Evolutionary conservation across 371 early-diverging fungal species (phyloP), one percentile per base, ranked within the genome.

Genomic region (Mucor sp.): DNA sequence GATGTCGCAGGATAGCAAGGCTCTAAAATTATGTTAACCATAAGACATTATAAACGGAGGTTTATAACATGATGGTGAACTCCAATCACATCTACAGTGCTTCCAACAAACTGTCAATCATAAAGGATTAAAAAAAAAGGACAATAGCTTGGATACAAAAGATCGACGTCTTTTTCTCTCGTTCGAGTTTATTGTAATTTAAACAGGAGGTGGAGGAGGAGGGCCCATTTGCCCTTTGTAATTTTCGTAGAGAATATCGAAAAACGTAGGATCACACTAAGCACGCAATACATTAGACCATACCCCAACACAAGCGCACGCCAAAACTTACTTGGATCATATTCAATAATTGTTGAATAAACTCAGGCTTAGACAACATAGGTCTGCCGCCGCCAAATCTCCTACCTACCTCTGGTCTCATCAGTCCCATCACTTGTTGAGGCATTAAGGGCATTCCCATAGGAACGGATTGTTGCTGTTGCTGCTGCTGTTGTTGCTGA

Each of bases 271-370:
- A 60, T 79, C 79, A 55, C 74, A 67, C 79, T 78, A 68, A 4
- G 12, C 37, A 53, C 25, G 48, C 60, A 58, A 23, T 15, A 39
- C 21, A 27, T 19, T 9, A 21, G 30, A 11, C 19, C 3, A 12
- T 9, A 27, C 11, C 6, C 1, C 25, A 25, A 6, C 14, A 58
- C 6, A 47, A 3, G 2, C n/a, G 60, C 2, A 55, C 9, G 17
- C 19, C 33, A 30, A 17, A 25, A 25, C 17, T 64, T 76, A 83
- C 83, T 72, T 83, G 80, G 4, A 84, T 71, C 58, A 81, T 74
- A 41, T 72, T 77, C 39, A 81, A 48, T 43, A 80, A 69, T 58
- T 84, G 84, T 33, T 81, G 84, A 62, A 84, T 84, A 62, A 81
- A 84, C 47, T 84, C 82, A 19, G 80, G 76, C 23, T 81, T 84